A percentile compares a stretch with the other conserved stretches of the same genome.
phyloP scores from a whole-genome alignment of 2,329 filamentous ascomycete species.

The Didymella lethalis region DNA sequence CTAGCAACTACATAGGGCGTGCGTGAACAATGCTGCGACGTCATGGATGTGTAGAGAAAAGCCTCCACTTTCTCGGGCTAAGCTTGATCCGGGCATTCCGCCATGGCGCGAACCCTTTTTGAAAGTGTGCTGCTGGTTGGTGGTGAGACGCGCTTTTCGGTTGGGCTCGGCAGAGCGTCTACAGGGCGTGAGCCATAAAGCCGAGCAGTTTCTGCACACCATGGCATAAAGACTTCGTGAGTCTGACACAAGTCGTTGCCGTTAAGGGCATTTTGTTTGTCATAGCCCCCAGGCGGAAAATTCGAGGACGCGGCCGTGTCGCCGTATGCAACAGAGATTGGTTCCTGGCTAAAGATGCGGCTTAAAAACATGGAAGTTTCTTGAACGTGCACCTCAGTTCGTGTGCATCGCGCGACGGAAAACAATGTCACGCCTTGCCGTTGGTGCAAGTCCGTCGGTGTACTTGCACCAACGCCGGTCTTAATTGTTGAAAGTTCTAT shows the following conservation, averaged over 20 bases:
- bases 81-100: conserved; percentile 10
- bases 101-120: conserved; percentile 18
- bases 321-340: conserved; percentile 21
- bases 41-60: conserved; percentile 19
- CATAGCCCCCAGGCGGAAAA: conserved; percentile 27
- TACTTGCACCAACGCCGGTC: not conserved
- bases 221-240: conserved; percentile 3
- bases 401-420: conserved; percentile 6
- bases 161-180: conserved; percentile 8
- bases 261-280: conserved; percentile 37
- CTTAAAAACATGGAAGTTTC: conserved; percentile 21
- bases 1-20: conserved; percentile 3
- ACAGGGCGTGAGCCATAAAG: conserved; percentile 11
- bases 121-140: conserved; percentile 8
- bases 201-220: conserved; percentile 23
- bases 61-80: not conserved
- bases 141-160: conserved; percentile 17
- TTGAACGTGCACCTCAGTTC: conserved; percentile 17
- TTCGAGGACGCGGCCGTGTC: conserved; percentile 24
- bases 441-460: not conserved
- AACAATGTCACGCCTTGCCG: conserved; percentile 1
- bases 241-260: conserved; percentile 34
- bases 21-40: conserved; percentile 8
- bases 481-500: not conserved
- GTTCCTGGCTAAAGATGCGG: conserved; percentile 20